A percentile compares a stretch with the other conserved stretches of the same genome.
phyloP scores from a whole-genome alignment of 2,329 filamentous ascomycete species.

The Ophiostoma australiae region DNA sequence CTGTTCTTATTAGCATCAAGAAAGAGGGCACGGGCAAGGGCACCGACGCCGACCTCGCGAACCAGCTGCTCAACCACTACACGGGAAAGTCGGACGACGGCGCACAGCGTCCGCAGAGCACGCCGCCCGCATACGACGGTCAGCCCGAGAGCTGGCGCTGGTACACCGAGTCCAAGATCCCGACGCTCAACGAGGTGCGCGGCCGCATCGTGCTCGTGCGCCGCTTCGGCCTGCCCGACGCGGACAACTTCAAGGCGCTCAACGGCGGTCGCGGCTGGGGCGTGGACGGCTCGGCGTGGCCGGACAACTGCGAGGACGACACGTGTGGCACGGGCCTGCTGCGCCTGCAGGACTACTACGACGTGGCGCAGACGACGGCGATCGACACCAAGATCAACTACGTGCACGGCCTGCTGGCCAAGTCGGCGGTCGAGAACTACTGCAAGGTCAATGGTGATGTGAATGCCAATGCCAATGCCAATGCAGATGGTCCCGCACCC shows the following conservation, averaged over 20 bases:
- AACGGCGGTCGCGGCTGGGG: constrained; percentile 51
- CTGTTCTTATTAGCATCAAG: constrained; percentile 81
- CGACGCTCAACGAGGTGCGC: constrained; percentile 70
- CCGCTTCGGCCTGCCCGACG: constrained; percentile 59
- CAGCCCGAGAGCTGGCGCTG: constrained; percentile 46
- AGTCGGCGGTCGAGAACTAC: constrained; percentile 54
- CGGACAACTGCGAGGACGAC: constrained; percentile 80
- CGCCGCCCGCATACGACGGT: not conserved
- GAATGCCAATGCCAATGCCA: not conserved
- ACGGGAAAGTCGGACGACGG: constrained; percentile 39
- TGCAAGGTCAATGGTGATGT: not conserved
- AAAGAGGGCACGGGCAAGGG: constrained; percentile 79
- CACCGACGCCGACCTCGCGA: constrained; percentile 72
- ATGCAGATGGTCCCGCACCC: constrained; percentile 29
- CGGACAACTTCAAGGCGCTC: constrained; percentile 49
- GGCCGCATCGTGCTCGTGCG: constrained; percentile 81
- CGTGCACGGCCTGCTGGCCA: constrained; percentile 69
- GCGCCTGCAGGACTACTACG: constrained; percentile 92
- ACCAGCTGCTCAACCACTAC: constrained; percentile 69
- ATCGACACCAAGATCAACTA: constrained; percentile 77
- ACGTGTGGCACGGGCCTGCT: constrained; percentile 65
- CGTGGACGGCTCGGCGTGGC: constrained; percentile 66
- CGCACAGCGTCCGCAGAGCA: not conserved
- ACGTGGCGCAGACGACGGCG: constrained; percentile 67
- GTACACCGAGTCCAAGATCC: constrained; percentile 74